Percentiles rank a stretch among this genome's conserved stretches.
phyloP scores from a whole-genome alignment of 148 eudicot species.

The Vaccinium darrowii region DNA sequence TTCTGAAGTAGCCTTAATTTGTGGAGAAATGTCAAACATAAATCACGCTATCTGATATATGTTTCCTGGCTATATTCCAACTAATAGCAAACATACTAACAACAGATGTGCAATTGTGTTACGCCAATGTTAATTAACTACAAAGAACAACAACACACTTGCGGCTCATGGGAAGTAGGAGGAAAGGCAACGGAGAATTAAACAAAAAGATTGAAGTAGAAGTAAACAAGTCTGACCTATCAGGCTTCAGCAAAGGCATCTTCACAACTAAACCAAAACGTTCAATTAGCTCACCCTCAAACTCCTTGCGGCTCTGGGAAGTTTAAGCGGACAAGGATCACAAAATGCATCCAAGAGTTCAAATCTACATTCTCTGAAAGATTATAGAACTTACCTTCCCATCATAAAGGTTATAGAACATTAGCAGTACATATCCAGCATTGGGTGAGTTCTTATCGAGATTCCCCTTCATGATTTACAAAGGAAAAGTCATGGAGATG shows the following conservation, averaged over 20 bases:
- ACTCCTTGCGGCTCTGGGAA: constrained; percentile 70
- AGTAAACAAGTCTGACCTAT: constrained; percentile 45
- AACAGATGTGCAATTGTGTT: not conserved
- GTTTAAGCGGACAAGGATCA: constrained; percentile 6
- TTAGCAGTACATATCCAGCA: constrained; percentile 83
- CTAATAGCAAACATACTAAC: not conserved
- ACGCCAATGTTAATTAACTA: not conserved
- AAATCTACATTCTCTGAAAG: not conserved
- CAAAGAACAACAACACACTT: not conserved
- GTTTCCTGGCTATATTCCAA: not conserved
- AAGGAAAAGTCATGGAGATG: constrained; percentile 8
- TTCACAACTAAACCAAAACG: constrained; percentile 92
- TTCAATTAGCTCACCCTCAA: constrained; percentile 84
- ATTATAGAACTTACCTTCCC: constrained; percentile 61
- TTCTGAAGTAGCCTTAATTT: not conserved
- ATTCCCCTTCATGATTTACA: constrained; percentile 59
- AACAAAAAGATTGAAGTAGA: not conserved
- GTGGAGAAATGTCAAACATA: no score
- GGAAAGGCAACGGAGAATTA: not conserved
- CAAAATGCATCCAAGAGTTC: not conserved
- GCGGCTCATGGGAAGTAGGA: no score
- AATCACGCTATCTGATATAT: not conserved
- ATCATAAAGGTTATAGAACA: constrained; percentile 90
- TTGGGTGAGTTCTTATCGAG: constrained; percentile 84
- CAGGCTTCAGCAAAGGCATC: constrained; percentile 80